Conservation (phyloP, 129 eudicot genomes). For the Silybum marianum region DNA sequence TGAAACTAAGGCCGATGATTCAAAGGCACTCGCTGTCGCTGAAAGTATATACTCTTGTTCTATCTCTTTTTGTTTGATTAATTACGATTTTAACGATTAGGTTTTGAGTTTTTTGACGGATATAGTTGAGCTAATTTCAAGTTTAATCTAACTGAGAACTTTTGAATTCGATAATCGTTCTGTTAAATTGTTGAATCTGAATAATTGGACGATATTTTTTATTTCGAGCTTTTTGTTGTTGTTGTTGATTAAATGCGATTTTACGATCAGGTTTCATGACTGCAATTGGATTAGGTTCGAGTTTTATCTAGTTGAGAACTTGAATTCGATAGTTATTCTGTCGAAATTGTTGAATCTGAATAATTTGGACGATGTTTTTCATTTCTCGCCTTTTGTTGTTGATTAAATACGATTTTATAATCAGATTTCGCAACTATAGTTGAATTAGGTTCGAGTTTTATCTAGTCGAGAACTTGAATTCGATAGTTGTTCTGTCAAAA, state of each 20-base stretch:
- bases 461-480: not conserved
- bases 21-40: slow-evolving; percentile 36
- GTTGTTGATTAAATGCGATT: not conserved
- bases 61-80: not conserved
- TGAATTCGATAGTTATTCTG: not conserved
- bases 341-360: not conserved
- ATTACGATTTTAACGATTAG: not conserved
- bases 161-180: not conserved
- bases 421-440: not conserved
- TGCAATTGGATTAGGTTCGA: not conserved
- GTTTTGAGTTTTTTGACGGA: no score
- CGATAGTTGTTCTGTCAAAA: not conserved
- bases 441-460: not conserved
- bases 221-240: not conserved
- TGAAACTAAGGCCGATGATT: slow-evolving; percentile 32
- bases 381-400: not conserved
- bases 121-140: not conserved
- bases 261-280: not conserved
- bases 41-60: slow-evolving; percentile 34
- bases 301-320: not conserved
- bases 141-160: not conserved
- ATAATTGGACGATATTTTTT: not conserved
- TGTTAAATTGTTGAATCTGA: not conserved
- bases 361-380: not conserved
- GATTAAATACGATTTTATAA: not conserved